These are phyloP conservation scores for Podaxis rugospora DNA, from an alignment of 768 basidiomycete genomes.

Conservation along the genomic window DNA sequence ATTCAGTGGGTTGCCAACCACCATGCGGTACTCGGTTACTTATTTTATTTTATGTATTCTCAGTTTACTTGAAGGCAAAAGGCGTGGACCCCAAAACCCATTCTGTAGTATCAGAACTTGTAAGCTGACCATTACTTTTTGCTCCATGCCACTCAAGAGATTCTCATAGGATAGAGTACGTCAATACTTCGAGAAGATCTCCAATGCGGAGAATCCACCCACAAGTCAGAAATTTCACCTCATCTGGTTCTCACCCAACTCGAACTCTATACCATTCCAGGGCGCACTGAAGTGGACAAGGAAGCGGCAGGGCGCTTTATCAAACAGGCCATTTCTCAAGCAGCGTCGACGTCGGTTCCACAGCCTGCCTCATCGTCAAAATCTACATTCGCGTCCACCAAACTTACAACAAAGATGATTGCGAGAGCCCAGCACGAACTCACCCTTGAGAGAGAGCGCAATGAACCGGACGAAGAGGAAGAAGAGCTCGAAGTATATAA, in stretches of 20 bases:
- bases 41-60: neutral
- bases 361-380: conserved; percentile 20
- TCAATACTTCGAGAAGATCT: conserved; percentile 81
- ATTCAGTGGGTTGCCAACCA: conserved; percentile 58
- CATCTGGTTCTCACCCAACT: conserved; percentile 4
- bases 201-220: conserved; percentile 64
- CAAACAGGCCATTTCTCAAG: conserved; percentile 73
- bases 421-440: conserved; percentile 62
- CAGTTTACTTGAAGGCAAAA: conserved; percentile 78
- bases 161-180: conserved; percentile 61
- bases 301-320: conserved; percentile 80
- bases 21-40: neutral
- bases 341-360: conserved; percentile 32
- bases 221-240: conserved; percentile 36
- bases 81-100: conserved; percentile 81
- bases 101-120: conserved; percentile 70
- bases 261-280: conserved; percentile 20
- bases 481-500: conserved; percentile 34
- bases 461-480: conserved; percentile 36
- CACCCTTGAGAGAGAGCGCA: conserved; percentile 47
- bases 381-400: conserved; percentile 39
- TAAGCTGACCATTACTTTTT: conserved; percentile 22
- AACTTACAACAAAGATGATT: conserved; percentile 71
- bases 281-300: conserved; percentile 61
- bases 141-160: neutral